Conservation (phyloP, 805 yeast genomes). For the Crinitomyces ghanaensis region DNA sequence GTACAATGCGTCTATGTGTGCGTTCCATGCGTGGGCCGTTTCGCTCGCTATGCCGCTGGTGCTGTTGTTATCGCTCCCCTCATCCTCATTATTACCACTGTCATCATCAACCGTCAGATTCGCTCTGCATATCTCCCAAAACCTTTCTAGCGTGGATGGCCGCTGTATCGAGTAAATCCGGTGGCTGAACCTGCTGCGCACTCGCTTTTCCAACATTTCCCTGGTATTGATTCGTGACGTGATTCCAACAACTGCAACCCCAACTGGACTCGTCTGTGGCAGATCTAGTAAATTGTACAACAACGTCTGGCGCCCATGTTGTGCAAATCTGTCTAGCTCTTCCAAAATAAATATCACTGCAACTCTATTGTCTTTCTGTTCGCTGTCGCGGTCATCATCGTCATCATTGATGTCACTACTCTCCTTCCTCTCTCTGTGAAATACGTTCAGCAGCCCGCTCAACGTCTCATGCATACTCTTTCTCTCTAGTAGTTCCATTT, state of each 20-base stretch:
- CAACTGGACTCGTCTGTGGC: constrained; percentile 58
- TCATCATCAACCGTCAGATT: constrained; percentile 27
- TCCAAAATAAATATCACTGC: constrained; percentile 74
- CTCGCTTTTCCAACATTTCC: constrained; percentile 83
- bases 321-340: constrained; percentile 71
- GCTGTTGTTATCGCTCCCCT: too few species aligned
- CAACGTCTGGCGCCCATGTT: constrained; percentile 64
- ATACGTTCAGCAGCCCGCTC: too few species aligned
- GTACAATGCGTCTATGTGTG: constrained; percentile 12
- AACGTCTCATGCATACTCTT: constrained; percentile 22
- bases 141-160: constrained; percentile 36
- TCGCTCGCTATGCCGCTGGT: constrained; percentile 5
- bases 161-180: constrained; percentile 52
- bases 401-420: too few species aligned
- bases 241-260: constrained; percentile 72
- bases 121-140: constrained; percentile 36
- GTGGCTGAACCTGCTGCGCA: constrained; percentile 80
- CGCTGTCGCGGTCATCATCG: too few species aligned
- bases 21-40: constrained; percentile 13
- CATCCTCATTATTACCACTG: too few species aligned
- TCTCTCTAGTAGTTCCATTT: constrained; percentile 19
- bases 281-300: constrained; percentile 81
- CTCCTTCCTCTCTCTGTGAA: too few species aligned
- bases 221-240: constrained; percentile 65
- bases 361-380: too few species aligned